These are phyloP conservation scores for Syzygium grande DNA, from an alignment of 345 rosid genomes.

Conservation along the genomic window DNA sequence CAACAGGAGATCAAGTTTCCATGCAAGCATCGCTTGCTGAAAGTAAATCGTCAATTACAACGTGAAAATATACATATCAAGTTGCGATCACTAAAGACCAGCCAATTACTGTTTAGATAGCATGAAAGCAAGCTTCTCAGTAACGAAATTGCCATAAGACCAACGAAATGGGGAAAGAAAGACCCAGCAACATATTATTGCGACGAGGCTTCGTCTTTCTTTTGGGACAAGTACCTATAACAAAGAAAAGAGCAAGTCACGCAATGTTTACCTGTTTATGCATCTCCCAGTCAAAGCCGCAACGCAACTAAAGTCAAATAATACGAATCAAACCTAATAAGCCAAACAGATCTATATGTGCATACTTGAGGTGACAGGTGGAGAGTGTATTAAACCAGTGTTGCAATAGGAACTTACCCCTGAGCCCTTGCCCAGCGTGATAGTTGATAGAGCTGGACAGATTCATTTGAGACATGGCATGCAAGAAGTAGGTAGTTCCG, in stretches of 20 bases:
- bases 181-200: background rate
- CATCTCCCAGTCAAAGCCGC: background rate
- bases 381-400: background rate
- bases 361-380: background rate
- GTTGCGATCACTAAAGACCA: background rate
- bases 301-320: background rate
- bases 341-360: background rate
- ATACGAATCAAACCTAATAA: background rate
- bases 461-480: constrained; percentile 94
- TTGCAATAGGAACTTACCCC: constrained; percentile 32
- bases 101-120: background rate
- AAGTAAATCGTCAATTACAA: background rate
- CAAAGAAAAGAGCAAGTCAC: background rate
- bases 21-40: background rate
- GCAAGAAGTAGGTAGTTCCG: constrained; percentile 29
- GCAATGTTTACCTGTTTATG: background rate
- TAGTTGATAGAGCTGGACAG: constrained; percentile 87
- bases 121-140: background rate
- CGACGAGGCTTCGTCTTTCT: background rate
- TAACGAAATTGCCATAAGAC: background rate
- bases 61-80: background rate
- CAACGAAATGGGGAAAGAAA: background rate
- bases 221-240: constrained; percentile 1
- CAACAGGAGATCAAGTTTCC: background rate
- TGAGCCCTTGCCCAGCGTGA: constrained; percentile 78